Percentiles rank a stretch among this genome's conserved stretches.
Conservation (phyloP, 805 yeast genomes). For the Metschnikowia cubensis region DNA sequence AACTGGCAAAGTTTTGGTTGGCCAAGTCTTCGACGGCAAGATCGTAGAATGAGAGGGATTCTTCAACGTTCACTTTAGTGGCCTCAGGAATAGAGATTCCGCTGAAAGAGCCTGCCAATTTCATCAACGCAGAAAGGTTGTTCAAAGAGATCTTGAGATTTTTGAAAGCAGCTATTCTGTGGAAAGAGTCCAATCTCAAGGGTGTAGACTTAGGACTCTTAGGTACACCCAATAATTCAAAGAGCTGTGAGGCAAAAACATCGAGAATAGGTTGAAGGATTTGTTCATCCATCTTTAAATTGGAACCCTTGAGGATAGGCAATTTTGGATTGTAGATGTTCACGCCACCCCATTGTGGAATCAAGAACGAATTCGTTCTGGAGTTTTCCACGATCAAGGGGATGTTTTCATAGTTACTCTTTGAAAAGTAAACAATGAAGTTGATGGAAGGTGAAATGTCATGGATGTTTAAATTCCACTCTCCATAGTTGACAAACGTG, state of each 20-base stretch:
- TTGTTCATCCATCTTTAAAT: conserved; percentile 29
- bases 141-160: conserved; percentile 61
- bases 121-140: conserved; percentile 68
- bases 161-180: conserved; percentile 53
- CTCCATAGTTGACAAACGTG: conserved; percentile 78
- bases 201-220: conserved; percentile 50
- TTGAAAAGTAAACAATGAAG: conserved; percentile 66
- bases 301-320: conserved; percentile 16
- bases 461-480: conserved; percentile 65
- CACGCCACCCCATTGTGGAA: conserved; percentile 92
- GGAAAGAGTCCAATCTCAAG: conserved; percentile 62
- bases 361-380: conserved; percentile 55
- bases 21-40: conserved; percentile 30
- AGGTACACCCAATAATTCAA: conserved; percentile 70
- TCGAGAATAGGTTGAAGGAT: conserved; percentile 59
- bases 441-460: conserved; percentile 65
- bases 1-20: conserved; percentile 24
- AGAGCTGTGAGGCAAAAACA: conserved; percentile 69
- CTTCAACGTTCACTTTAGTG: conserved; percentile 55
- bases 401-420: conserved; percentile 33
- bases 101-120: conserved; percentile 63
- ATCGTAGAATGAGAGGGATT: conserved; percentile 44
- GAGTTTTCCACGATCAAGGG: conserved; percentile 50
- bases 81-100: conserved; percentile 80
- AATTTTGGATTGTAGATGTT: conserved; percentile 42